Percentiles rank a stretch among this genome's conserved stretches.
Conservation (phyloP, 1,139 yeast genomes). For the Hanseniaspora uvarum region DNA sequence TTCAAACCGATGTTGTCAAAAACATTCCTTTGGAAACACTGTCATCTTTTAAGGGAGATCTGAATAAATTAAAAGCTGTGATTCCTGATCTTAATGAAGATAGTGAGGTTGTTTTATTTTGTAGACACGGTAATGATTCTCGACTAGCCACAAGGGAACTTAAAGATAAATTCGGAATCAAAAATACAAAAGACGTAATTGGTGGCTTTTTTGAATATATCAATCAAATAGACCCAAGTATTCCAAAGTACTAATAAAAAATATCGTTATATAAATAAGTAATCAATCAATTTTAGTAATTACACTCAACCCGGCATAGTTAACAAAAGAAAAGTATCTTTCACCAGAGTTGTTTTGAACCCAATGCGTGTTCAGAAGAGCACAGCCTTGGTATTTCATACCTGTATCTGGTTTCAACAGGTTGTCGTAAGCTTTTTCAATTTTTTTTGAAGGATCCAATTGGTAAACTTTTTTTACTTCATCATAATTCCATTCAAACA, state of each 20-base stretch:
- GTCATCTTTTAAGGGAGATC: constrained; percentile 33
- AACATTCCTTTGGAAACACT: constrained; percentile 54
- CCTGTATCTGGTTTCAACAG: background rate
- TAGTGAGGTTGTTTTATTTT: constrained; percentile 37
- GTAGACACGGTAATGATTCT: constrained; percentile 89
- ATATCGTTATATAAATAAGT: background rate
- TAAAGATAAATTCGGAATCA: constrained; percentile 40
- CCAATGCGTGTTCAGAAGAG: constrained; percentile 40
- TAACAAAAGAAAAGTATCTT: constrained; percentile 56
- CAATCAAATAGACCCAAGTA: constrained; percentile 43
- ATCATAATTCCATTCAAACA: constrained; percentile 37
- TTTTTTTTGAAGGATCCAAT: constrained; percentile 31
- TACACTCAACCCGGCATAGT: constrained; percentile 56
- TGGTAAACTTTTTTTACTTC: constrained; percentile 32
- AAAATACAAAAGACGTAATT: constrained; percentile 50
- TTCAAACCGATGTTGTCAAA: constrained; percentile 43
- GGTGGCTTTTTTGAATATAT: constrained; percentile 79
- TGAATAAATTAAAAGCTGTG: constrained; percentile 21
- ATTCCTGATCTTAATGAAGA: constrained; percentile 24
- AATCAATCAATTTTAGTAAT: constrained; percentile 43
- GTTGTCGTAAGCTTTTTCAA: constrained; percentile 24
- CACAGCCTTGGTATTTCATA: constrained; percentile 22
- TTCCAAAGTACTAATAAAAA: constrained; percentile 54
- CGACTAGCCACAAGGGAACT: constrained; percentile 59
- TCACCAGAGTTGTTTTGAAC: constrained; percentile 43